phyloP scores from a whole-genome alignment of 2,329 filamentous ascomycete genomes.

The Bipolaris zeicola region DNA sequence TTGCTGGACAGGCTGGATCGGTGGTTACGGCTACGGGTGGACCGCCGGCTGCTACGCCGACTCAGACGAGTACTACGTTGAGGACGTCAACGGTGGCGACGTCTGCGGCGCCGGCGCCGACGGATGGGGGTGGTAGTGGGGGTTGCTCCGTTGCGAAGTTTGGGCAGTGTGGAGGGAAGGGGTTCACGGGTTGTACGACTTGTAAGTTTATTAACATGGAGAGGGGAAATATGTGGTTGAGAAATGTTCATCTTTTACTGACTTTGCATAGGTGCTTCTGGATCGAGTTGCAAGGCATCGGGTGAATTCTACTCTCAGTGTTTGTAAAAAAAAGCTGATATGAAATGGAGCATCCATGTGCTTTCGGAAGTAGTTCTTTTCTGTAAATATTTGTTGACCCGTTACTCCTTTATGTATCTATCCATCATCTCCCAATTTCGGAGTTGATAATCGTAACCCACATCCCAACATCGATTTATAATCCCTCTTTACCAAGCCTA shows the following conservation, averaged over 20 bases:
- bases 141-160: slow-evolving; percentile 30
- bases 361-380: not conserved
- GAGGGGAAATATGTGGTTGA: not conserved
- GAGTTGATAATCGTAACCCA: too few species aligned
- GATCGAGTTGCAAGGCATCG: slow-evolving; percentile 6
- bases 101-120: slow-evolving; percentile 19
- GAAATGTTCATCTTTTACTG: not conserved
- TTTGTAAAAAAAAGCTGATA: not conserved
- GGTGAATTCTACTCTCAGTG: slow-evolving; percentile 13
- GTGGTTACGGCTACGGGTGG: slow-evolving; percentile 26
- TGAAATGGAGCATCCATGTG: not conserved
- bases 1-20: slow-evolving; percentile 36
- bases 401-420: not conserved
- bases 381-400: not conserved
- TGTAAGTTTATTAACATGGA: slow-evolving; percentile 1
- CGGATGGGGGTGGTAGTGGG: slow-evolving; percentile 10
- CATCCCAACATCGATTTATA: too few species aligned
- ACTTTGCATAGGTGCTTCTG: slow-evolving; percentile 8
- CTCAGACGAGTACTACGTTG: slow-evolving; percentile 15
- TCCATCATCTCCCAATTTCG: not conserved
- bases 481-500: too few species aligned
- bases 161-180: slow-evolving; percentile 42
- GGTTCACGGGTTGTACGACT: slow-evolving; percentile 11
- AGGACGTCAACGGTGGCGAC: slow-evolving; percentile 12
- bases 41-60: slow-evolving; percentile 20